Conservation (phyloP, 2,329 filamentous ascomycete species). For the Colletotrichum sp. region DNA sequence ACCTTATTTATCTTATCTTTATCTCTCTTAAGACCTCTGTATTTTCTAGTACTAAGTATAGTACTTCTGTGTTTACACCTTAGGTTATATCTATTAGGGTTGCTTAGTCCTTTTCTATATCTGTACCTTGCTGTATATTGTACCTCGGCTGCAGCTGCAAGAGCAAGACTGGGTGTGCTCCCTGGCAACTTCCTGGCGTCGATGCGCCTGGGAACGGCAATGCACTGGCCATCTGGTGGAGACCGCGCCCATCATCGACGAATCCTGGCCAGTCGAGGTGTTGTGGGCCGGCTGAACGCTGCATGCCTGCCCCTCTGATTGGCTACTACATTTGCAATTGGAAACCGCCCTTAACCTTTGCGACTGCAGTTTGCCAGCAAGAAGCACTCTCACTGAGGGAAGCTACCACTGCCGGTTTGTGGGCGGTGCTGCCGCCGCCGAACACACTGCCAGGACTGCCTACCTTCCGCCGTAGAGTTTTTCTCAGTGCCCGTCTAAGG, state of each 20-base stretch:
- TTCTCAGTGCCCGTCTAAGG: background rate
- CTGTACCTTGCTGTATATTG: too few relatives aligned
- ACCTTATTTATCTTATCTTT: too few relatives aligned
- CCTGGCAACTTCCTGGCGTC: constrained; percentile 8
- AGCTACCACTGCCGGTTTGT: background rate
- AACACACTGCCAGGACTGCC: background rate
- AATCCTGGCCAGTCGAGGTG: constrained; percentile 5
- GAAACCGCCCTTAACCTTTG: constrained; percentile 1
- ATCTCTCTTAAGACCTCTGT: too few relatives aligned
- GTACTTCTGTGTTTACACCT: too few relatives aligned
- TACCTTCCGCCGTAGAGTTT: background rate
- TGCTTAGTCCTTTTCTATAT: too few relatives aligned
- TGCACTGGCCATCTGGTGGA: background rate
- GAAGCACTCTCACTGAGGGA: background rate
- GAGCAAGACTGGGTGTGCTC: background rate
- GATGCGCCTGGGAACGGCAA: constrained; percentile 11
- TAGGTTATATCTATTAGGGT: too few relatives aligned
- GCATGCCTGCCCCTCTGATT: background rate
- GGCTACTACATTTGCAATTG: background rate
- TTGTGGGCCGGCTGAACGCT: constrained; percentile 3
- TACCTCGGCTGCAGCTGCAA: too few relatives aligned
- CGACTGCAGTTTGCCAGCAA: background rate
- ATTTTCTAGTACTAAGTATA: too few relatives aligned
- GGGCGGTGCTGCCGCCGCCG: background rate
- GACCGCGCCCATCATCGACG: background rate